Base-by-base conservation (phyloP, 2,329 filamentous ascomycete species). In the Aureobasidium sp. region DNA sequence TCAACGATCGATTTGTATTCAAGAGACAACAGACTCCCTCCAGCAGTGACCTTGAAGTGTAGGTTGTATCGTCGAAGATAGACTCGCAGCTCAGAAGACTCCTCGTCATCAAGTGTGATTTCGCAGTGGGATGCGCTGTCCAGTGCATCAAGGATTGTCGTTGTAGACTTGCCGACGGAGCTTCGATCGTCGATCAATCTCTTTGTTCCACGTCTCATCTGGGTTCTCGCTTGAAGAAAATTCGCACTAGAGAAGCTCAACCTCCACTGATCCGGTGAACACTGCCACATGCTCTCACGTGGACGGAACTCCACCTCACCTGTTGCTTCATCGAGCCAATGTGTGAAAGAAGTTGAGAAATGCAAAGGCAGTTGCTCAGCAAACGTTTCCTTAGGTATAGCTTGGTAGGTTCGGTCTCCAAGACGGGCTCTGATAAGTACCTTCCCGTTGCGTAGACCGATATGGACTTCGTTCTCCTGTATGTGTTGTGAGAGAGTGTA, bases 261-360 rank as follows among this genome's bases (percentile, higher is more conserved):
- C 1, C 22, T 58, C 61, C 60, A 63, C 2, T 44, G 48, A 0
- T 16, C 30, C 0, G 32, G 8, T 6, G 54, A 55, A 6, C 24
- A 11, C 21, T 55, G 53, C 64, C 64, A 65, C 1, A 59, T 56
- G 6, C 59, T 45, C 1, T 55, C 19, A 7, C 34, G 49, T 2
- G 61, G 61, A 8, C 81, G 70, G 19, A 84, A 74, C 39, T 85
- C 77, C 0, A 86, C 45, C 1, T 66, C 48, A 2, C 69, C 67
- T 1, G 65, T 66, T 1, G 55, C 42, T 0, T 82, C 11, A 37
- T 85, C 69, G 3, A 85, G 66, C 80, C 81, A 86, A 56, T 86
- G 82, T 0, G 77, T 68, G 45, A 78, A 84, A 6, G 73, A 65
- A 0, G 76, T 63, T 0, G 82, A 56, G 0, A 86, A 66, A 0